Percentiles rank a stretch among this genome's conserved stretches.
Evolutionary conservation across 129 eudicot species (phyloP).

Genomic region (Arctium minus): DNA sequence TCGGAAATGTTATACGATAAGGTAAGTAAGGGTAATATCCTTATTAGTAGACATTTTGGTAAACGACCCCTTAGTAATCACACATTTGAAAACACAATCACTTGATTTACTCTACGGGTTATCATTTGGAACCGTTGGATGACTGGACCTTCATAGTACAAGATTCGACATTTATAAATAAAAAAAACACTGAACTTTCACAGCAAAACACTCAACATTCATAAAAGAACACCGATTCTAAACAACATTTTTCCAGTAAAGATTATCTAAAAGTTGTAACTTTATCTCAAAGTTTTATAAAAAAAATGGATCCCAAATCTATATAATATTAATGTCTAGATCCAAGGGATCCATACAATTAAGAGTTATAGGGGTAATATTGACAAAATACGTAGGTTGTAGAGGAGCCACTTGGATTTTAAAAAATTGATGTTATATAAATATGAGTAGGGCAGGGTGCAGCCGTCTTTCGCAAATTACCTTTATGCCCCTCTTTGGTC

Average conservation of each 20-base stretch:
- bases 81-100: neutral
- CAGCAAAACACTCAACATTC: neutral
- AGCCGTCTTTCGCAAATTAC: neutral
- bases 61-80: neutral
- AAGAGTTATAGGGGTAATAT: neutral
- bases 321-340: neutral
- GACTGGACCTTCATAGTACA: neutral
- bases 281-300: no score
- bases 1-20: no score
- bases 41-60: no score
- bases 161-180: neutral
- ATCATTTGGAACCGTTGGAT: neutral
- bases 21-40: no score
- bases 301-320: neutral
- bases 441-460: neutral
- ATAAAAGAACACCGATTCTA: no score
- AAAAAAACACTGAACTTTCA: neutral
- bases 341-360: neutral
- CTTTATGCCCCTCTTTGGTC: neutral
- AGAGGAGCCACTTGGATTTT: neutral
- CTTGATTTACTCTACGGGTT: neutral
- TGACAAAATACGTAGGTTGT: neutral
- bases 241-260: neutral
- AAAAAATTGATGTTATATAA: neutral
- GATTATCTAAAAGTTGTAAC: neutral